Conservation (phyloP, 2,329 filamentous ascomycete genomes). For the Diplodia mutila region DNA sequence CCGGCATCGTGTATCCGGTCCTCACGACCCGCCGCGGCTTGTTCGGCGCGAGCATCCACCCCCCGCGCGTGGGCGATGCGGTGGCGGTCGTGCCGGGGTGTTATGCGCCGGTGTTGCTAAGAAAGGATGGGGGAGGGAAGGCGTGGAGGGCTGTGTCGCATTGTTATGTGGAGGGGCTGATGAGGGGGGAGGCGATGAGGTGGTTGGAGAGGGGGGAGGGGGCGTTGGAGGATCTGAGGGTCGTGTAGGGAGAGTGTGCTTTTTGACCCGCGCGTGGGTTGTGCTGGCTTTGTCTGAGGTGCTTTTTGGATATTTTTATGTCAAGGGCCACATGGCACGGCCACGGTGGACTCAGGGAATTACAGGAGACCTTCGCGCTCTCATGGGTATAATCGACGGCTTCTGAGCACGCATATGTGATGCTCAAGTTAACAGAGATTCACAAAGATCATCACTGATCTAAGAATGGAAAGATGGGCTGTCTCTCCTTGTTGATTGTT, state of each 20-base stretch:
- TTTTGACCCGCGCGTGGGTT: no score
- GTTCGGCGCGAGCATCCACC: background rate
- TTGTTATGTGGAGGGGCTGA: constrained; percentile 25
- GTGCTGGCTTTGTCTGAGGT: no score
- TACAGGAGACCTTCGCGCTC: no score
- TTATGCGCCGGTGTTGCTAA: constrained; percentile 22
- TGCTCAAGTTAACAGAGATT: no score
- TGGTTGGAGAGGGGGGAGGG: background rate
- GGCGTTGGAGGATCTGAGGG: background rate
- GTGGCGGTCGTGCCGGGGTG: constrained; percentile 28
- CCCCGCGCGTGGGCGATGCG: background rate
- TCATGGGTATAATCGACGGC: no score
- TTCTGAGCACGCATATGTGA: no score
- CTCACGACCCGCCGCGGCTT: background rate
- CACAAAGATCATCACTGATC: no score
- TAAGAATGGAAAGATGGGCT: no score
- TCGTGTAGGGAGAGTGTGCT: background rate
- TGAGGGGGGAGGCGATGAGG: background rate
- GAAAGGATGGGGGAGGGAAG: constrained; percentile 29
- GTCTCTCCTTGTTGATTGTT: no score
- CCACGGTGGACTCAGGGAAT: no score
- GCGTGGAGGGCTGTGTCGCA: constrained; percentile 32
- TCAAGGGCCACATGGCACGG: no score
- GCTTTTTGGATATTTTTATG: no score
- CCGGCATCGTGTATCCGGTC: background rate